A percentile compares a stretch with the other conserved stretches of the same genome.
phyloP scores from a whole-genome alignment of 345 rosid species.

The Excoecaria agallocha region DNA sequence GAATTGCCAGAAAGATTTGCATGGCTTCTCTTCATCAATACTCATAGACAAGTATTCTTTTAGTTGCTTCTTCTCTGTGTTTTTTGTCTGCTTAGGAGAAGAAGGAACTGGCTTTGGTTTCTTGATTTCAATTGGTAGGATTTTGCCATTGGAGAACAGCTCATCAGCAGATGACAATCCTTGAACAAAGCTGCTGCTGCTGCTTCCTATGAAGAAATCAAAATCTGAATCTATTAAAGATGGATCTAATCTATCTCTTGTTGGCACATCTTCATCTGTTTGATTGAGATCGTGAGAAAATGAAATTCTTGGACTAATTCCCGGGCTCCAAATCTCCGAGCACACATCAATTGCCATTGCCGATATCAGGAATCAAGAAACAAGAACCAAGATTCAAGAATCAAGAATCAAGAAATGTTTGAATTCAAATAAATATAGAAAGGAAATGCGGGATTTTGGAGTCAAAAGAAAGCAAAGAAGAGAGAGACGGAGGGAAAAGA shows the following conservation, averaged over 20 bases:
- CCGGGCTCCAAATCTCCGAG: conserved; percentile 59
- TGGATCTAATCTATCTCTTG: conserved; percentile 45
- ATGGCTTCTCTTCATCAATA: conserved; percentile 35
- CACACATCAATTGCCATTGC: conserved; percentile 77
- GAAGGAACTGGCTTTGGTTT: conserved; percentile 29
- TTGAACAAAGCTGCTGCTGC: conserved; percentile 36
- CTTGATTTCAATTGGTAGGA: conserved; percentile 67
- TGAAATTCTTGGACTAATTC: conserved; percentile 69
- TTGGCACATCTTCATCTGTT: conserved; percentile 28
- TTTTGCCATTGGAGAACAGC: conserved; percentile 84
- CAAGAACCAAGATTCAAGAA: too few species aligned
- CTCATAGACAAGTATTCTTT: conserved; percentile 61
- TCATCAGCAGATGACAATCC: conserved; percentile 78
- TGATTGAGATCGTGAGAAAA: conserved; percentile 65
- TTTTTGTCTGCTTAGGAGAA: conserved; percentile 1
- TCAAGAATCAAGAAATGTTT: too few species aligned
- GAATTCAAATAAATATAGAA: too few species aligned
- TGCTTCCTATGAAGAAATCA: conserved; percentile 56
- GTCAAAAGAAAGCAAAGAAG: conserved; percentile 15
- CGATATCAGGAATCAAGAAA: background rate
- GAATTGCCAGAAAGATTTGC: conserved; percentile 62
- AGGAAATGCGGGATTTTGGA: too few species aligned
- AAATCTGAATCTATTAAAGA: conserved; percentile 58
- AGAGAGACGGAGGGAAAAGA: background rate
- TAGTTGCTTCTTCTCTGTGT: conserved; percentile 60